Percentiles rank a stretch among this genome's conserved stretches.
Evolutionary conservation across 2,329 filamentous ascomycete genomes (phyloP).

Genomic region (Huntiella omanensis): DNA sequence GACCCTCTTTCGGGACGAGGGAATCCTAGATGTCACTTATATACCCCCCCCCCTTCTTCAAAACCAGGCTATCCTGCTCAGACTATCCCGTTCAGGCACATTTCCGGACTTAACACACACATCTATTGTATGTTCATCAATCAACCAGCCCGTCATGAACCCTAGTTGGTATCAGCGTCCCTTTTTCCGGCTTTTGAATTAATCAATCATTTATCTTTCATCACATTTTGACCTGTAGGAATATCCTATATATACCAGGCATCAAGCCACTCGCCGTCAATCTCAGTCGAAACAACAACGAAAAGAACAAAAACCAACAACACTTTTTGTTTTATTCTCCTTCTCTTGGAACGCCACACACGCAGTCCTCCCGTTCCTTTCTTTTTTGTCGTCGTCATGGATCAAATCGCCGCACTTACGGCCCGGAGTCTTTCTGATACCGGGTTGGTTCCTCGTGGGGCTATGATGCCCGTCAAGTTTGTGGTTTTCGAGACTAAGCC

Average conservation of each 20-base stretch:
- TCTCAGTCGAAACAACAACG: not conserved
- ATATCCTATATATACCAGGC: not conserved
- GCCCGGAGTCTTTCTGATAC: not conserved
- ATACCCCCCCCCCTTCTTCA: too few relatives aligned
- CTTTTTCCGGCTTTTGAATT: not conserved
- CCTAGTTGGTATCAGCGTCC: not conserved
- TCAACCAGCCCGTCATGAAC: too few relatives aligned
- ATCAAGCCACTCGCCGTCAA: not conserved
- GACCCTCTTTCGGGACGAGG: too few relatives aligned
- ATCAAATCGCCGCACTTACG: not conserved
- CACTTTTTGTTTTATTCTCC: too few relatives aligned
- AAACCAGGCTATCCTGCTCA: too few relatives aligned
- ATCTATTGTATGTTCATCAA: too few relatives aligned
- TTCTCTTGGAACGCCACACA: not conserved
- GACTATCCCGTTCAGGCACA: too few relatives aligned
- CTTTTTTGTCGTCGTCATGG: not conserved
- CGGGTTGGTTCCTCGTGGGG: not conserved
- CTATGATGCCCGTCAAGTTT: conserved; percentile 8
- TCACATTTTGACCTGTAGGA: not conserved
- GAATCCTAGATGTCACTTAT: too few relatives aligned
- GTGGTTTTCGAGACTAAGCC: conserved; percentile 9
- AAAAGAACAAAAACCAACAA: too few relatives aligned
- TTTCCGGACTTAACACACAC: too few relatives aligned
- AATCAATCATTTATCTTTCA: not conserved
- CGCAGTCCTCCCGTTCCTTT: not conserved